Evolutionary conservation across 139 green algal species (phyloP).

Genomic region (Coelastrella sp.): DNA sequence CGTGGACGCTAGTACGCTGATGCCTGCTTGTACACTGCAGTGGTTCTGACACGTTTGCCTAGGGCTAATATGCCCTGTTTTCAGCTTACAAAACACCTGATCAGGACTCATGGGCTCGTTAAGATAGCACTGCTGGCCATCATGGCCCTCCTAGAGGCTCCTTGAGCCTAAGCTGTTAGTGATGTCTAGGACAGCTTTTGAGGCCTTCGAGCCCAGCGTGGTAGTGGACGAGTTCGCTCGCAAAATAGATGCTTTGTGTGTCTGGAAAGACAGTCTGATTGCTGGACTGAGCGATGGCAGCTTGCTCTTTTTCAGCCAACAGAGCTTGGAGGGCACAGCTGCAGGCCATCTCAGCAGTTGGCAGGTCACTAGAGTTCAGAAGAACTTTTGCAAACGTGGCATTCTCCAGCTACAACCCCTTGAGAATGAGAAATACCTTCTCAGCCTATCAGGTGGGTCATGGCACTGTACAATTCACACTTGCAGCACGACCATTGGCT

Average conservation of each 20-base stretch:
- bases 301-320: slow-evolving; percentile 53
- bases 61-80: too few species aligned
- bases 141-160: background rate
- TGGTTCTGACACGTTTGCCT: too few species aligned
- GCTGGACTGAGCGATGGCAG: slow-evolving; percentile 57
- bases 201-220: slow-evolving; percentile 45
- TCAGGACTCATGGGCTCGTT: too few species aligned
- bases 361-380: slow-evolving; percentile 48
- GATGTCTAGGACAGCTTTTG: slow-evolving; percentile 33
- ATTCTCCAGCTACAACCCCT: slow-evolving; percentile 48
- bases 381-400: slow-evolving; percentile 33
- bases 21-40: too few species aligned
- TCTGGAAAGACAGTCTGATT: slow-evolving; percentile 38
- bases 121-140: too few species aligned
- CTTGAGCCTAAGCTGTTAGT: background rate
- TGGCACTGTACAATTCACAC: too few species aligned
- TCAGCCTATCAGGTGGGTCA: slow-evolving; percentile 45
- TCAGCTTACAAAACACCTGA: too few species aligned
- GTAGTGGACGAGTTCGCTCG: slow-evolving; percentile 58
- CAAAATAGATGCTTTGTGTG: slow-evolving; percentile 49
- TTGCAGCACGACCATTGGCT: too few species aligned
- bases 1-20: too few species aligned
- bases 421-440: slow-evolving; percentile 20
- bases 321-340: background rate
- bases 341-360: slow-evolving; percentile 15